Evolutionary conservation across 345 rosid genomes (phyloP), one percentile per base, ranked within the genome.

Genomic region (Citrus australasica): DNA sequence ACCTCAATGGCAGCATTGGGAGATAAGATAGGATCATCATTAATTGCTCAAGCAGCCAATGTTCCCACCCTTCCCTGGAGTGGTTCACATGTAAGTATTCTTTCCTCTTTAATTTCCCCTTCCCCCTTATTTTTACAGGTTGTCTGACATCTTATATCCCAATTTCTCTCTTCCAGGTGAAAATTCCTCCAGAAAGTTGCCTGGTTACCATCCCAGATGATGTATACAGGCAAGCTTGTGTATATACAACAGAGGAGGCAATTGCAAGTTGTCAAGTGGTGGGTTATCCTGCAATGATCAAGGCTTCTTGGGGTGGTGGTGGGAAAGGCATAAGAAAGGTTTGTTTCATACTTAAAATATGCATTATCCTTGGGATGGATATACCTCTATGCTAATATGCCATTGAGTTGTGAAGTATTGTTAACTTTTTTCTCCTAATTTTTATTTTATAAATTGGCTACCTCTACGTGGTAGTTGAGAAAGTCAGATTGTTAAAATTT

Each of bases 271-370:
- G 98, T 86, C 97, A 92, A 86, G 88, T 97, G 82, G 94, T 97
- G 53, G 99, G 99, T 82, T 97, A 97, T 87, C 99, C 99, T 71
- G 98, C 99, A 83, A 97, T 97, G 99, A 97, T 94, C 87, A 97
- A 97, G 92, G 99, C 99, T 63, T 97, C 99, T 1, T 97, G 99
- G 99, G 99, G 99, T 75, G 99, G 99, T 48, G 99, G 99, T 53
- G 99, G 99, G 80, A 94, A 97, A 90, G 99, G 99, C 77, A 97
- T 97, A 81, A 90, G 99, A 88, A 97, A 97, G 99, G 99, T 97
- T 69, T 72, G 86, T 78, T 48, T 76, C 81, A 63, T 82, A 63
- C 64, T 25, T 67, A 27, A 38, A 8, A 76, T 48, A 16, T 71
- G 16, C 38, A 37, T 67, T 56, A 73, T 75, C 37, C 53, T 71